phyloP scores from a whole-genome alignment of 192 early-diverging fungal genomes.

The Coemansia sp. region DNA sequence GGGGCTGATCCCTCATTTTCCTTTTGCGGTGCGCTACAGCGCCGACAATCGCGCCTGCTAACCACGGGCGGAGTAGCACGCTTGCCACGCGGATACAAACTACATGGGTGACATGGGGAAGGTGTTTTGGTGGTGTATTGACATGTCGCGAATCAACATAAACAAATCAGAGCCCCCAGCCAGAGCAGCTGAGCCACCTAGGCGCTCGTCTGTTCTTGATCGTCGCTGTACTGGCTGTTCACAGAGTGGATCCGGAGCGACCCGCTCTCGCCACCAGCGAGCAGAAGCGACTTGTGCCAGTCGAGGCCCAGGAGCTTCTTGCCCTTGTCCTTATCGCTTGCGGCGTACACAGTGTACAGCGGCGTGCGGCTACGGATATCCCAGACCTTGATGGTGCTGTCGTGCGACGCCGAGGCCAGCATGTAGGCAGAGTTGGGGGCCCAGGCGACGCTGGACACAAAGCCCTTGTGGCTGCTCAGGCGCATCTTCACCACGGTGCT shows the following conservation, averaged over 20 bases:
- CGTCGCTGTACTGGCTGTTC: slow-evolving; percentile 34
- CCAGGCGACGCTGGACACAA: slow-evolving; percentile 84
- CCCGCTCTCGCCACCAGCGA: slow-evolving; percentile 50
- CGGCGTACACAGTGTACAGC: slow-evolving; percentile 67
- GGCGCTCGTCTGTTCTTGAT: slow-evolving; percentile 4
- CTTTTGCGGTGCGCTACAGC: not conserved
- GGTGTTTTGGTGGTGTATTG: not conserved
- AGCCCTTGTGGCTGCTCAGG: slow-evolving; percentile 75
- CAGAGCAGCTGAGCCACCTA: not conserved
- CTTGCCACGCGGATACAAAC: not conserved
- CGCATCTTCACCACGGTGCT: slow-evolving; percentile 72
- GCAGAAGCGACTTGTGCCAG: slow-evolving; percentile 48
- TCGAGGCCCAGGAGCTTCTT: slow-evolving; percentile 54
- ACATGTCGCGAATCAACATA: not conserved
- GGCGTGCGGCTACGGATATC: slow-evolving; percentile 87
- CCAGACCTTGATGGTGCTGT: slow-evolving; percentile 86
- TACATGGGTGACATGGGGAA: not conserved
- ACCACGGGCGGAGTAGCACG: not conserved
- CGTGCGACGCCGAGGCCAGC: slow-evolving; percentile 83
- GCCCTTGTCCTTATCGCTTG: slow-evolving; percentile 32
- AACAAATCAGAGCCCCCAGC: not conserved
- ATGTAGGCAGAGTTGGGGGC: slow-evolving; percentile 71
- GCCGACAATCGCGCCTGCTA: not conserved
- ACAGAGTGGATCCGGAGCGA: slow-evolving; percentile 50
- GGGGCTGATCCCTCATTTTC: slow-evolving; percentile 2